phyloP scores from a whole-genome alignment of 2,329 filamentous ascomycete species.

The Thelonectria blattea region DNA sequence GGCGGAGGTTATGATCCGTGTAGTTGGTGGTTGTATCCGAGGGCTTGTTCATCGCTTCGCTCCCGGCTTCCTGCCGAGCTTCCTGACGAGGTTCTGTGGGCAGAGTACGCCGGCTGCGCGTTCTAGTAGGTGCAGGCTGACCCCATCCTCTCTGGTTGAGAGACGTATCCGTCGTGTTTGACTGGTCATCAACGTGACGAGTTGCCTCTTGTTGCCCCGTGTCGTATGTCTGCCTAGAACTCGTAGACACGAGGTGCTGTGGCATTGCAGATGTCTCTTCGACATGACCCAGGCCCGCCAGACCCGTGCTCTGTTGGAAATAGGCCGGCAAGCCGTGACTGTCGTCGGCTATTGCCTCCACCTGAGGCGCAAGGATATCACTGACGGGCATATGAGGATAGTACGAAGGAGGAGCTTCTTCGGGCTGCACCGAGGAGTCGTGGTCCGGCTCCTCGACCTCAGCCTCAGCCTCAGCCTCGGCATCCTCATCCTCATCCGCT shows the following conservation, averaged over 20 bases:
- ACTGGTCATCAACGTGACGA: slow-evolving; percentile 17
- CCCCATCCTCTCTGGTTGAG: slow-evolving; percentile 26
- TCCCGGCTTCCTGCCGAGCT: slow-evolving; percentile 14
- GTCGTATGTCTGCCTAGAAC: slow-evolving; percentile 19
- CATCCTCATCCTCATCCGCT: slow-evolving; percentile 1
- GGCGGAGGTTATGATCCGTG: slow-evolving; percentile 8
- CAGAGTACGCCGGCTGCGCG: slow-evolving; percentile 24
- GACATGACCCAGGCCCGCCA: slow-evolving; percentile 33
- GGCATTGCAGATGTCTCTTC: slow-evolving; percentile 25
- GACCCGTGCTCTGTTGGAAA: slow-evolving; percentile 38
- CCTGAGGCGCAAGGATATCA: slow-evolving; percentile 36
- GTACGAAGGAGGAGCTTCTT: slow-evolving; percentile 23
- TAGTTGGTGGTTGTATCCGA: slow-evolving; percentile 26
- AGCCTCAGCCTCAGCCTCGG: not conserved
- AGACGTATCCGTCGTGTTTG: slow-evolving; percentile 13
- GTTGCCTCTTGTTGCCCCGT: slow-evolving; percentile 21
- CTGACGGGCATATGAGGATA: slow-evolving; percentile 40
- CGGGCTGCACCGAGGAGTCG: not conserved
- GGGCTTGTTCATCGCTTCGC: slow-evolving; percentile 17
- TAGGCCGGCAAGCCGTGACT: slow-evolving; percentile 32
- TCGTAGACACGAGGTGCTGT: slow-evolving; percentile 20
- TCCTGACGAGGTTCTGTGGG: slow-evolving; percentile 25
- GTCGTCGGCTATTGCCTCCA: slow-evolving; percentile 30
- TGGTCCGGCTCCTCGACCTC: not conserved
- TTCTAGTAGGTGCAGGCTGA: not conserved